Evolutionary conservation across 2,329 filamentous ascomycete genomes (phyloP).

Genomic region (Ascochyta lentis): DNA sequence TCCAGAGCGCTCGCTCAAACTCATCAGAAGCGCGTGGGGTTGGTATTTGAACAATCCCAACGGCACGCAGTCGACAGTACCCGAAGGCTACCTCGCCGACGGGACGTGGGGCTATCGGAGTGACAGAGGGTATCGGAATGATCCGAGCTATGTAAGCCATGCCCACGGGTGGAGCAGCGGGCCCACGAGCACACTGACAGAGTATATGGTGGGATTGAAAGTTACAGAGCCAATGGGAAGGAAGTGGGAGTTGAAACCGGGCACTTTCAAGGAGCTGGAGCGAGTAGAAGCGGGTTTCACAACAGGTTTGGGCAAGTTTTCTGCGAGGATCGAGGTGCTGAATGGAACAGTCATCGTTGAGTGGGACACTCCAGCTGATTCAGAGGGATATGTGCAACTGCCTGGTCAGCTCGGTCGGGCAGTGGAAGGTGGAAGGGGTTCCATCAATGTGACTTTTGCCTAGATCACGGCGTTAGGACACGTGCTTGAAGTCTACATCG

Average conservation of each 20-base stretch:
- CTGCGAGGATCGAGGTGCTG: not conserved
- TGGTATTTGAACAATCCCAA: constrained; percentile 65
- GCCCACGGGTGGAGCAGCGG: constrained; percentile 53
- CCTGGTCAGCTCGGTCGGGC: not conserved
- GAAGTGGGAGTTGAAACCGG: constrained; percentile 54
- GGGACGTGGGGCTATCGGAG: constrained; percentile 65
- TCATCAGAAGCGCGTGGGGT: constrained; percentile 65
- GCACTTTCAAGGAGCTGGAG: not conserved
- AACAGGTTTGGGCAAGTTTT: constrained; percentile 2
- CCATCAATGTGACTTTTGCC: too few species aligned
- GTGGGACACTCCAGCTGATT: constrained; percentile 5
- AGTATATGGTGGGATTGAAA: constrained; percentile 54
- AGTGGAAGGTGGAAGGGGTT: too few species aligned
- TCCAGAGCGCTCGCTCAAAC: constrained; percentile 60
- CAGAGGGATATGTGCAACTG: constrained; percentile 4
- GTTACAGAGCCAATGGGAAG: constrained; percentile 50
- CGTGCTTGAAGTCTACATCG: too few species aligned
- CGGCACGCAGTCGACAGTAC: constrained; percentile 64
- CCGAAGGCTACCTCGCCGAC: constrained; percentile 65
- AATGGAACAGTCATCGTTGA: not conserved
- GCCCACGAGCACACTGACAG: constrained; percentile 42
- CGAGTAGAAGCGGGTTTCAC: constrained; percentile 5
- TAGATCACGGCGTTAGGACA: too few species aligned
- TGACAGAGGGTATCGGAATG: constrained; percentile 59
- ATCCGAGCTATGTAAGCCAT: constrained; percentile 53